Conservation (phyloP, 2,329 filamentous ascomycete genomes). For the Leptodontidium sp. region DNA sequence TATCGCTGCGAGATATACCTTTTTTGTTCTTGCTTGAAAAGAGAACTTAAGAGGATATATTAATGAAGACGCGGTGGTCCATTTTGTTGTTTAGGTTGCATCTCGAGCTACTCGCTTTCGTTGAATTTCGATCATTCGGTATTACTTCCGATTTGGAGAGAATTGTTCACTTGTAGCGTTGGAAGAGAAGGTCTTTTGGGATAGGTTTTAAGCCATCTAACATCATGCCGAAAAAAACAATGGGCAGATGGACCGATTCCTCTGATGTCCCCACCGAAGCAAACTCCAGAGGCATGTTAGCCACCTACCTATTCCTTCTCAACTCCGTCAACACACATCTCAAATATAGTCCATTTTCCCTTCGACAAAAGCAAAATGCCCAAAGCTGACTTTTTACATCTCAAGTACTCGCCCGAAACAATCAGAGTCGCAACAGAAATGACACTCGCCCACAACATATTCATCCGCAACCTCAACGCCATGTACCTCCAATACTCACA, state of each 20-base stretch:
- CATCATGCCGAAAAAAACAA: background rate
- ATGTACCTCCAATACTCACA: constrained; percentile 47
- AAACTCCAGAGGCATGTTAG: background rate
- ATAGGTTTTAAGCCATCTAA: no score
- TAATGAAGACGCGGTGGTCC: no score
- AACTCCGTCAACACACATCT: background rate
- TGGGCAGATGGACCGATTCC: background rate
- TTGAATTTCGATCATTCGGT: no score
- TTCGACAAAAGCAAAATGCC: background rate
- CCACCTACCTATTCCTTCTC: background rate
- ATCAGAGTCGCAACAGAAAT: constrained; percentile 45
- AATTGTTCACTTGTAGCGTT: no score
- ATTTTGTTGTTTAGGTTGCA: no score
- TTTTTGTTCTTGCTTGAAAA: no score
- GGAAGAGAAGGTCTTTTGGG: no score
- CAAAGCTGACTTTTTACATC: constrained; percentile 4
- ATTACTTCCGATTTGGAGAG: no score
- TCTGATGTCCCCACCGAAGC: background rate
- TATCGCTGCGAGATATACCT: no score
- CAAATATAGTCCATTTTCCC: background rate
- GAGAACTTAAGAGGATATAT: no score
- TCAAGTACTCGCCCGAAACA: constrained; percentile 14
- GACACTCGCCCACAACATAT: constrained; percentile 48
- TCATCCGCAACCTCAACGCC: constrained; percentile 50
- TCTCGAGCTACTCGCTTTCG: no score